A percentile compares a stretch with the other conserved stretches of the same genome.
phyloP scores from a whole-genome alignment of 2,329 filamentous ascomycete species.

The Orbilia oligospora region DNA sequence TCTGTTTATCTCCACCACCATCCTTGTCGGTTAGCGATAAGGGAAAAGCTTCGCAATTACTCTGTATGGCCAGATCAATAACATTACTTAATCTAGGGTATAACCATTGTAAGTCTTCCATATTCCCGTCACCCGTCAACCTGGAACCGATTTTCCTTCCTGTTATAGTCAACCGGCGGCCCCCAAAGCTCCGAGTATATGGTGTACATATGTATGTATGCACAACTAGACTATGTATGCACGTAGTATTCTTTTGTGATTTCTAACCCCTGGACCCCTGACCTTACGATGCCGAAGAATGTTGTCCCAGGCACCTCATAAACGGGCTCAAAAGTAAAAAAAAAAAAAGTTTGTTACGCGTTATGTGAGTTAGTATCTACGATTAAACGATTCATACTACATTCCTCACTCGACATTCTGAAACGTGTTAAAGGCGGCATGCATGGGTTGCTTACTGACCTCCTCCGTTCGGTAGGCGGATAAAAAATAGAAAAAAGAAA shows the following conservation, averaged over 20 bases:
- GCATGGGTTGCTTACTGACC: slow-evolving; percentile 1
- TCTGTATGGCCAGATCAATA: slow-evolving; percentile 11
- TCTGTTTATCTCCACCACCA: background rate
- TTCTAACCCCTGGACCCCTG: slow-evolving; percentile 10
- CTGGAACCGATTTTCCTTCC: slow-evolving; percentile 35
- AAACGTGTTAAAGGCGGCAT: slow-evolving; percentile 38
- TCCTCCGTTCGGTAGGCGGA: slow-evolving; percentile 50
- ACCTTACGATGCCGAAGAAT: slow-evolving; percentile 32
- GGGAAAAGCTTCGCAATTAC: slow-evolving; percentile 16
- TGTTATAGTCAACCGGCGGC: slow-evolving; percentile 15
- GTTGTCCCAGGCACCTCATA: slow-evolving; percentile 12
- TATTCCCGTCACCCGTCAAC: slow-evolving; percentile 18
- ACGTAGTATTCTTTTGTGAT: background rate
- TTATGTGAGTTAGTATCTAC: background rate
- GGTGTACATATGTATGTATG: too few relatives aligned
- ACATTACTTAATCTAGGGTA: slow-evolving; percentile 9
- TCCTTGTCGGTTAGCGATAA: slow-evolving; percentile 10
- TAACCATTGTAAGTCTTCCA: too few relatives aligned
- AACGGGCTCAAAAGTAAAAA: background rate
- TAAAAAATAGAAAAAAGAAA: background rate
- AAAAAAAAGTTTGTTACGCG: background rate
- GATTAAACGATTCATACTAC: slow-evolving; percentile 18
- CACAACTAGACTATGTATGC: too few relatives aligned
- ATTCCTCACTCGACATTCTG: slow-evolving; percentile 48
- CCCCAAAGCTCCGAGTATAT: background rate